These are phyloP conservation scores for Trichaptum fuscoviolaceum DNA, from an alignment of 768 basidiomycete genomes.

Conservation along the genomic window DNA sequence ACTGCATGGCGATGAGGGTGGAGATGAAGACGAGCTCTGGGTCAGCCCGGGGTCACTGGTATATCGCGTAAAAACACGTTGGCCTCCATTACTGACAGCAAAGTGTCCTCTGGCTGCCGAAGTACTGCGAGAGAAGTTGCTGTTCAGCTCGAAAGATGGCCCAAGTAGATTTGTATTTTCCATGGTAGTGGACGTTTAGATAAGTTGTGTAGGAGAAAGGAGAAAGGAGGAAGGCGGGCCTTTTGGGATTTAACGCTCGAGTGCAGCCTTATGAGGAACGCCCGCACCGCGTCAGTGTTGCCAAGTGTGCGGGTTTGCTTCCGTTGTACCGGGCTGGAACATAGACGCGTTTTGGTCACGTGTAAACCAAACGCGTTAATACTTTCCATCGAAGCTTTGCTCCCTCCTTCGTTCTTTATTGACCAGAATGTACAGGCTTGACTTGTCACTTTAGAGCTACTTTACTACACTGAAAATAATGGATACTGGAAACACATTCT, in stretches of 20 bases:
- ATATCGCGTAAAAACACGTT: background rate
- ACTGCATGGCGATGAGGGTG: conserved; percentile 28
- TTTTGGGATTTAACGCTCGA: background rate
- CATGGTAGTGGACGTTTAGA: background rate
- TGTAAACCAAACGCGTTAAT: background rate
- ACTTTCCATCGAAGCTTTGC: background rate
- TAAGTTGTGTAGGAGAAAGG: background rate
- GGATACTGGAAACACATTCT: too few species aligned
- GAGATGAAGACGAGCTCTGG: conserved; percentile 7
- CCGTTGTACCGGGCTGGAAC: background rate
- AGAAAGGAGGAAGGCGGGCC: background rate
- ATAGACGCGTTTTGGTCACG: background rate
- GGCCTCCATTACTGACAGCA: background rate
- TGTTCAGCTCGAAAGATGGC: background rate
- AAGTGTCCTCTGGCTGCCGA: background rate
- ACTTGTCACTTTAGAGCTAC: too few species aligned
- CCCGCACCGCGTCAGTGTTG: background rate
- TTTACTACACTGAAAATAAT: too few species aligned
- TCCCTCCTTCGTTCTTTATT: background rate
- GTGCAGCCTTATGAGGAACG: background rate
- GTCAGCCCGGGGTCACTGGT: background rate
- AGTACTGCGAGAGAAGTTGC: background rate
- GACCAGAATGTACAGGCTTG: too few species aligned
- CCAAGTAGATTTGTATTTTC: background rate
- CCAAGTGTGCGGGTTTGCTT: background rate